Evolutionary conservation across 148 eudicot species (phyloP).

Genomic region (Suaeda aralocaspica): DNA sequence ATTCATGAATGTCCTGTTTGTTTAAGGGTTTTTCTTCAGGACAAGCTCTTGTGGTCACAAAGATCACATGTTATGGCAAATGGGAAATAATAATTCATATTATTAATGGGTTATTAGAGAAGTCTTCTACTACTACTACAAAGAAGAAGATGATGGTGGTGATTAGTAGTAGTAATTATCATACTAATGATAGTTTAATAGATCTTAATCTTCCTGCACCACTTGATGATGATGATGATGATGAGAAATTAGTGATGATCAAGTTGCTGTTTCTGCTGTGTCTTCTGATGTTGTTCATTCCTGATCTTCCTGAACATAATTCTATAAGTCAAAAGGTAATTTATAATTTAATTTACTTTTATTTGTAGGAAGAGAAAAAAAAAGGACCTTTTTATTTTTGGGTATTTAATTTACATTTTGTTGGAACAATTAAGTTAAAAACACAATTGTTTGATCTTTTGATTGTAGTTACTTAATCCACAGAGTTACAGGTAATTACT

Average conservation of each 20-base stretch:
- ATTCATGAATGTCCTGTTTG: conserved; percentile 66
- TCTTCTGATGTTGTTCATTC: conserved; percentile 62
- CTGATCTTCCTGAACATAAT: conserved; percentile 13
- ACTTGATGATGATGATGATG: conserved; percentile 32
- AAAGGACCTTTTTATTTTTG: too few species aligned
- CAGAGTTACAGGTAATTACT: not conserved
- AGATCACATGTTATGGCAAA: conserved; percentile 47
- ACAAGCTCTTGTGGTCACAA: conserved; percentile 82
- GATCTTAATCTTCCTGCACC: conserved; percentile 92
- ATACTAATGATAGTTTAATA: conserved; percentile 22
- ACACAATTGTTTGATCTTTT: not conserved
- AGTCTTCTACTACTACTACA: not conserved
- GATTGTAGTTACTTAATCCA: too few species aligned
- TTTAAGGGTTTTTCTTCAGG: conserved; percentile 58
- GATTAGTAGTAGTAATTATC: not conserved
- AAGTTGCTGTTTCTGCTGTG: conserved; percentile 47
- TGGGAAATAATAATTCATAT: not conserved
- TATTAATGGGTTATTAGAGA: not conserved
- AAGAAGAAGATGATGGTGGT: not conserved
- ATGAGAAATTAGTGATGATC: conserved; percentile 31
- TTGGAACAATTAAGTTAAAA: not conserved
- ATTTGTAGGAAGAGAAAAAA: too few species aligned
- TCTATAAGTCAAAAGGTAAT: conserved; percentile 19
- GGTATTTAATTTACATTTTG: too few species aligned
- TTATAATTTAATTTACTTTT: not conserved